Evolutionary conservation across 1,284 basidiomycete species (phyloP), one percentile per base, ranked within the genome.

Genomic region (Ganoderma sinense): DNA sequence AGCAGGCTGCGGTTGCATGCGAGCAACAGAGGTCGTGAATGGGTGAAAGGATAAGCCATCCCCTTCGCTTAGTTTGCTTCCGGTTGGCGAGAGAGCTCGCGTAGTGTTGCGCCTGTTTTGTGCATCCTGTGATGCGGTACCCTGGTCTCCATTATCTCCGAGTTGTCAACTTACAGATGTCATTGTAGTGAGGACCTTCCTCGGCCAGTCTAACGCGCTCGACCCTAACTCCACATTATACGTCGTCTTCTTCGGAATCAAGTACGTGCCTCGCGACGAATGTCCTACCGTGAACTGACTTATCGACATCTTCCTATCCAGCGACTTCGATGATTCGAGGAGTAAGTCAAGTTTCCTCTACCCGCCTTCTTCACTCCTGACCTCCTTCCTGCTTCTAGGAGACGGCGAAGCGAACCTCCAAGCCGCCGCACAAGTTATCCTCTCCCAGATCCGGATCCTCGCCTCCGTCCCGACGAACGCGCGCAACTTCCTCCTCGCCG

Each of bases 191-290:
- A 64, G 73, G n/a, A 74, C 75, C 14, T 81, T 81, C 71, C 62
- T 80, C 51, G 75, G 72, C 61, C 81, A 82, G 66, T 77, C 75
- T 0, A 79, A 83, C 66, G 62, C 73, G 1, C 67, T 83, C 16
- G 77, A 81, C 68, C 75, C 80, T 0, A 68, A 74, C 11, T 77
- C 79, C 2, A 83, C 82, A 14, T 72, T 83, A 1, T 83, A 81
- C 59, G 76, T 76, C 8, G 74, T 81, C 18, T 82, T 81, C 76
- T 83, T 83, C 62, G 82, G 81, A 4, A 83, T 82, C 67, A 83
- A 83, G 80, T 81, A 66, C 45, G 78, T 75, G 10, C n/a, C 6
- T 7, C 7, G n/a, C 6, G 45, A n/a, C 20, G 23, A 1, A 11
- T n/a, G 10, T 13, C 20, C 45, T 2, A 10, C 10, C 45, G 45